A percentile compares a stretch with the other conserved stretches of the same genome.
Evolutionary conservation across 2,329 filamentous ascomycete genomes (phyloP).

Genomic region (Epicoccum sorghinum): DNA sequence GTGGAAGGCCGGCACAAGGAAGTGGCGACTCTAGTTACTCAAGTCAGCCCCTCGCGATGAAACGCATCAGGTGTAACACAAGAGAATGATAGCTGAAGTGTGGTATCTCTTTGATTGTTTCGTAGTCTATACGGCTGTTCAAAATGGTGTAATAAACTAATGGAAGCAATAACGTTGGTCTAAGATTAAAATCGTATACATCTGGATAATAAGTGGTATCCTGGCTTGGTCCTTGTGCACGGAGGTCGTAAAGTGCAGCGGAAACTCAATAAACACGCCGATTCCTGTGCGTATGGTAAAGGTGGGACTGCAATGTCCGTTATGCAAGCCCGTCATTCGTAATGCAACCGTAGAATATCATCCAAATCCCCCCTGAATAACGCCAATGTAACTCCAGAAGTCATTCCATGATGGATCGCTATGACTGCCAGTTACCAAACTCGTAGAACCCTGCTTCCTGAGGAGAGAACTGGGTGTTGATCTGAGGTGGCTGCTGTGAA

Average conservation of each 20-base stretch:
- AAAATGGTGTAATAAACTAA: slow-evolving; percentile 4
- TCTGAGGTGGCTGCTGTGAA: slow-evolving; percentile 11
- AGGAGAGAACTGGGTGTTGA: slow-evolving; percentile 14
- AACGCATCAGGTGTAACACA: neutral
- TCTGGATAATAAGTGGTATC: slow-evolving; percentile 5
- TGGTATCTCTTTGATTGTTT: slow-evolving; percentile 14
- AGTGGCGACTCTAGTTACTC: neutral
- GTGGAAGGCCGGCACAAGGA: no score
- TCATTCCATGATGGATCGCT: slow-evolving; percentile 6
- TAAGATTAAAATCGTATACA: slow-evolving; percentile 18
- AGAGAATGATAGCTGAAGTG: neutral
- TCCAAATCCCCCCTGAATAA: slow-evolving; percentile 1
- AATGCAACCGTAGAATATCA: slow-evolving; percentile 7
- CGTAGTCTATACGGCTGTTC: slow-evolving; percentile 17
- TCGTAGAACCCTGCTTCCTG: slow-evolving; percentile 13
- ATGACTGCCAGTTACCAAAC: slow-evolving; percentile 12
- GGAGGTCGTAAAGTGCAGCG: slow-evolving; percentile 1
- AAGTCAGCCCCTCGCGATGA: neutral
- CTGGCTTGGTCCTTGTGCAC: slow-evolving; percentile 4
- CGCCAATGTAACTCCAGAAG: slow-evolving; percentile 9
- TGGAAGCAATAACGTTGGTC: slow-evolving; percentile 16
- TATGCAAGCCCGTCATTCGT: slow-evolving; percentile 12
- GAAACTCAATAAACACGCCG: slow-evolving; percentile 3
- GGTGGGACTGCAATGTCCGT: slow-evolving; percentile 7
- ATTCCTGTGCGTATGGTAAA: slow-evolving; percentile 9